Evolutionary conservation across 192 early-diverging fungal species (phyloP).

Genomic region (Dissophora ornata): DNA sequence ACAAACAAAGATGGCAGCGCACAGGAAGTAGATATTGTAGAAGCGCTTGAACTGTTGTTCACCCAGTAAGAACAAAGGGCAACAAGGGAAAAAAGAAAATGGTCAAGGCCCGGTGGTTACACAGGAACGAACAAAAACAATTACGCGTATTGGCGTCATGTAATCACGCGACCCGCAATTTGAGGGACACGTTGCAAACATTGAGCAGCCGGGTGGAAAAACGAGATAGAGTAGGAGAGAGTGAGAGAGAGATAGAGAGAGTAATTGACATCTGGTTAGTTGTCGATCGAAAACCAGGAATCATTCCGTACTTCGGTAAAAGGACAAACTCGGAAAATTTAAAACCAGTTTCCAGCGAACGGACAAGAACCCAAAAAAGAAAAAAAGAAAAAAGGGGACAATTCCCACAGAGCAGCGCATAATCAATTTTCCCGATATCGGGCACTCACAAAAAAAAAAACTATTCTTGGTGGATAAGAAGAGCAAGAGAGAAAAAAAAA

Average conservation of each 20-base stretch:
- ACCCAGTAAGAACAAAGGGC: slow-evolving; percentile 1
- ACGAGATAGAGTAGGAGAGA: background rate
- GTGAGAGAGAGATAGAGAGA: background rate
- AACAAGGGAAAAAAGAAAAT: background rate
- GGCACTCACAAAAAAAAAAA: too few species aligned
- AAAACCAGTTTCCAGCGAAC: too few species aligned
- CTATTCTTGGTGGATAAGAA: too few species aligned
- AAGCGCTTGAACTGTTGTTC: slow-evolving; percentile 48
- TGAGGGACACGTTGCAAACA: too few species aligned
- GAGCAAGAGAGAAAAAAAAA: too few species aligned
- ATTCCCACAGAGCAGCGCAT: background rate
- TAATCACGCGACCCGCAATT: slow-evolving; percentile 11
- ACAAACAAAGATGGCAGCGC: slow-evolving; percentile 48
- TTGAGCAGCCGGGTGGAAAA: too few species aligned
- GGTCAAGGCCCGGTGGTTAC: slow-evolving; percentile 2
- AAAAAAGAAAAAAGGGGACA: background rate
- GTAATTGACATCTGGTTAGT: background rate
- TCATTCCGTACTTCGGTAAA: background rate
- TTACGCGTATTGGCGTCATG: background rate
- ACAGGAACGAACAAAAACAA: too few species aligned
- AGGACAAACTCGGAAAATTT: too few species aligned
- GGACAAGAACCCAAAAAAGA: background rate
- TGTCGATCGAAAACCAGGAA: background rate
- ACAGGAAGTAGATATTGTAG: slow-evolving; percentile 51
- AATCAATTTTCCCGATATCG: slow-evolving; percentile 24